Conservation (phyloP, 2,329 filamentous ascomycete genomes). For the Aspergillus melleus region DNA sequence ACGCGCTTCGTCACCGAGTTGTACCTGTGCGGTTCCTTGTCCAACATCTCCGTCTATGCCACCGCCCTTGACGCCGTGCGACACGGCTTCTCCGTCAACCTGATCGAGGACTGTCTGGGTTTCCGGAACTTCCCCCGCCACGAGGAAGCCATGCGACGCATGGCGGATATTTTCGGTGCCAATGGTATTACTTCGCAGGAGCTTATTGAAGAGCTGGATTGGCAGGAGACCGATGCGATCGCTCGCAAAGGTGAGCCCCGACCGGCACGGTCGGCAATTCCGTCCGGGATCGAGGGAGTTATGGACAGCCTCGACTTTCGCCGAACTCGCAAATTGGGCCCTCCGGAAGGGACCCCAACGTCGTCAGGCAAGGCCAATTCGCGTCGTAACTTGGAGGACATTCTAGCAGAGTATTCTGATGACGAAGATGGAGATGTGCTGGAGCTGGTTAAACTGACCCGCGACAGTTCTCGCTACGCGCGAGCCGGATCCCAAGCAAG, state of each 20-base stretch:
- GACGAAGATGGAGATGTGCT: slow-evolving; percentile 20
- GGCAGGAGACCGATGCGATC: slow-evolving; percentile 42
- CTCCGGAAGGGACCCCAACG: slow-evolving; percentile 12
- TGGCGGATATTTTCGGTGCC: slow-evolving; percentile 74
- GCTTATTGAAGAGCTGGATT: slow-evolving; percentile 53
- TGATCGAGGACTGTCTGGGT: slow-evolving; percentile 86
- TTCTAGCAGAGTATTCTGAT: slow-evolving; percentile 14
- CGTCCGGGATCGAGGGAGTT: slow-evolving; percentile 36
- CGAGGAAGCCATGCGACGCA: slow-evolving; percentile 66
- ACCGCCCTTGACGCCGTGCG: slow-evolving; percentile 87
- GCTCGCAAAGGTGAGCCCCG: slow-evolving; percentile 22
- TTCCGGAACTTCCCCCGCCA: slow-evolving; percentile 72
- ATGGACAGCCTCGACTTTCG: slow-evolving; percentile 37
- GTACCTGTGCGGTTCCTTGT: slow-evolving; percentile 82
- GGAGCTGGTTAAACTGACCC: slow-evolving; percentile 20
- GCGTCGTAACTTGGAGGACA: slow-evolving; percentile 14
- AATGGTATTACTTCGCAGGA: slow-evolving; percentile 61
- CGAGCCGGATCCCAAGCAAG: not conserved
- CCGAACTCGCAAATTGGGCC: slow-evolving; percentile 10
- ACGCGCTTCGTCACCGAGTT: slow-evolving; percentile 85
- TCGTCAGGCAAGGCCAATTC: not conserved
- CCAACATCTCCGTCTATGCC: slow-evolving; percentile 85
- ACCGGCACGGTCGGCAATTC: slow-evolving; percentile 17
- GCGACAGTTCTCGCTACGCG: slow-evolving; percentile 19
- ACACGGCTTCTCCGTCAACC: slow-evolving; percentile 81